Conservation (phyloP, 805 yeast genomes). For the Ogataea saltuana region DNA sequence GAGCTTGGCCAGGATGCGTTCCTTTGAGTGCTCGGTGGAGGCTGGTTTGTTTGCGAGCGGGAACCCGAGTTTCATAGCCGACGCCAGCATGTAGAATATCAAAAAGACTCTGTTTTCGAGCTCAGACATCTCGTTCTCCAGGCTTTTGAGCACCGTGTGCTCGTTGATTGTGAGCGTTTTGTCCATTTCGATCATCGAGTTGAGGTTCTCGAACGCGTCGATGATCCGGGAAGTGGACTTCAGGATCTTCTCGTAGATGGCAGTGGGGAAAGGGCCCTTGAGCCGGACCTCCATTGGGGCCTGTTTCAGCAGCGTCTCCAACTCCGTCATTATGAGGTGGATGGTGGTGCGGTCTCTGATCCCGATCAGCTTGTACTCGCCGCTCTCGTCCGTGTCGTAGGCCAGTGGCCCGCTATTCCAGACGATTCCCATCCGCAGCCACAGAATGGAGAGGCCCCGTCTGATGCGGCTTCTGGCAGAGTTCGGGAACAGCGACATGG, state of each 20-base stretch:
- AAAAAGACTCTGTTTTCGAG: slow-evolving; percentile 71
- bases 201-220: slow-evolving; percentile 75
- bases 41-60: slow-evolving; percentile 81
- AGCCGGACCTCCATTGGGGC: slow-evolving; percentile 76
- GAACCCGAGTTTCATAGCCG: slow-evolving; percentile 71
- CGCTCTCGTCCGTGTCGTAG: slow-evolving; percentile 35
- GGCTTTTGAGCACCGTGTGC: slow-evolving; percentile 52
- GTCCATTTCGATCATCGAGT: slow-evolving; percentile 65
- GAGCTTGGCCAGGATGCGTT: slow-evolving; percentile 63
- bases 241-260: slow-evolving; percentile 51
- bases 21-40: slow-evolving; percentile 72
- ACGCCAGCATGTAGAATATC: slow-evolving; percentile 75
- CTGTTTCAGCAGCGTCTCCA: slow-evolving; percentile 60
- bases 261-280: slow-evolving; percentile 68
- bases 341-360: slow-evolving; percentile 44
- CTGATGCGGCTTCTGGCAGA: slow-evolving; percentile 73
- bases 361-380: slow-evolving; percentile 39
- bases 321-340: slow-evolving; percentile 57
- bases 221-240: slow-evolving; percentile 61
- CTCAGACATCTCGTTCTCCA: slow-evolving; percentile 61
- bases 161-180: slow-evolving; percentile 55
- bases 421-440: slow-evolving; percentile 78
- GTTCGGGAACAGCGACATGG: slow-evolving; percentile 66
- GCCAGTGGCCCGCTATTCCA: slow-evolving; percentile 78
- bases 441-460: slow-evolving; percentile 62